A percentile compares a stretch with the other conserved stretches of the same genome.
These are phyloP conservation scores for Phytophthora niederhauseri DNA, from an alignment of 352 stramenopile species.

Conservation along the genomic window DNA sequence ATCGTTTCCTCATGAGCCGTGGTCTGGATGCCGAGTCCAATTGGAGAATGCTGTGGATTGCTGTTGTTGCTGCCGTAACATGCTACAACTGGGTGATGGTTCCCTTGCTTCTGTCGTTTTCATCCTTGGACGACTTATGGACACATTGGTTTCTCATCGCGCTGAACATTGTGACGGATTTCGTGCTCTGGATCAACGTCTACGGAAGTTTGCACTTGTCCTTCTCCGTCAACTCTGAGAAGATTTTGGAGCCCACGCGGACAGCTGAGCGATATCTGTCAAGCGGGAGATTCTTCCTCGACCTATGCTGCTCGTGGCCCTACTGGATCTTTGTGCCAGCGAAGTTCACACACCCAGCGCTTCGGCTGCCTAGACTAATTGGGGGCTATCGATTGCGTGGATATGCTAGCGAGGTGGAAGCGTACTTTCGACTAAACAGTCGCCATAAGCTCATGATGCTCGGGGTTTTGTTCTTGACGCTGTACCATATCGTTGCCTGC, in stretches of 20 bases:
- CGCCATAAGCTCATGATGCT: conserved; percentile 49
- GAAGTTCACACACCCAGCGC: conserved; percentile 14
- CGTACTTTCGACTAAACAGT: conserved; percentile 46
- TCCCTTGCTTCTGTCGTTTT: conserved; percentile 57
- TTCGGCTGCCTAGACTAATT: conserved; percentile 43
- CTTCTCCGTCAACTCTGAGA: conserved; percentile 55
- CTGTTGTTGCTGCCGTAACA: conserved; percentile 41
- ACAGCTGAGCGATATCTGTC: conserved; percentile 46
- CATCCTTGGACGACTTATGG: conserved; percentile 34
- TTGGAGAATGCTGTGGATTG: conserved; percentile 52
- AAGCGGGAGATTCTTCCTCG: conserved; percentile 41
- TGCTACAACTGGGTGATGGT: conserved; percentile 66
- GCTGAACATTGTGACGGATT: conserved; percentile 41
- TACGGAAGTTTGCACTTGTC: conserved; percentile 59
- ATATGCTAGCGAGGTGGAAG: conserved; percentile 42
- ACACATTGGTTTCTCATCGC: conserved; percentile 34
- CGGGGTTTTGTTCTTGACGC: conserved; percentile 45
- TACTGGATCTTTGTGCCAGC: conserved; percentile 43
- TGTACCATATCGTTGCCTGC: conserved; percentile 62
- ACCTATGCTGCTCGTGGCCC: conserved; percentile 41
- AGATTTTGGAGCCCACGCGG: conserved; percentile 42
- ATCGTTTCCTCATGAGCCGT: conserved; percentile 30
- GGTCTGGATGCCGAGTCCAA: conserved; percentile 51
- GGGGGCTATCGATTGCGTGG: conserved; percentile 44
- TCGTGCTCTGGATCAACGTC: conserved; percentile 51